These are phyloP conservation scores for Escovopsis sp. DNA, from an alignment of 2,329 filamentous ascomycete species.

Conservation along the genomic window DNA sequence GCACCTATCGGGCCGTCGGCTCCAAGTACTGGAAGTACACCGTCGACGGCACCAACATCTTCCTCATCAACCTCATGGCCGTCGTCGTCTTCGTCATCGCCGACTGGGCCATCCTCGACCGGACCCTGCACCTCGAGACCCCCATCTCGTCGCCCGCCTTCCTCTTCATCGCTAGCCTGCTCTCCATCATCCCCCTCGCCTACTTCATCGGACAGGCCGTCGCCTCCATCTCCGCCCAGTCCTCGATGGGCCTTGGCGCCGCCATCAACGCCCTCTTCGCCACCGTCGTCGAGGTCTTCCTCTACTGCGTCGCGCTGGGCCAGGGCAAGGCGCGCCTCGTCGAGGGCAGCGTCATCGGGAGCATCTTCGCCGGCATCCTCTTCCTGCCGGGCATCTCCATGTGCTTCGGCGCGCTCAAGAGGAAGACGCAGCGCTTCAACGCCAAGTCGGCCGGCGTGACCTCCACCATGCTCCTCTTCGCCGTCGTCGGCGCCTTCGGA, in stretches of 20 bases:
- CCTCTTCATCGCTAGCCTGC: conserved; percentile 66
- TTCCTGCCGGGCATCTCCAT: conserved; percentile 92
- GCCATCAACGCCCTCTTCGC: conserved; percentile 98
- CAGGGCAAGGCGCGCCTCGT: conserved; percentile 88
- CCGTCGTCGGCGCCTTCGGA: conserved; percentile 86
- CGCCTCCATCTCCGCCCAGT: conserved; percentile 94
- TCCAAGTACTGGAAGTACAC: conserved; percentile 99
- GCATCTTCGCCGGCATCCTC: conserved; percentile 91
- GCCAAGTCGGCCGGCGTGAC: conserved; percentile 91
- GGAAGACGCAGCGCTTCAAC: conserved; percentile 97
- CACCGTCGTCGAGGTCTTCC: conserved; percentile 90
- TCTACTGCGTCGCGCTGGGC: conserved; percentile 86
- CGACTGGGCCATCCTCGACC: conserved; percentile 70
- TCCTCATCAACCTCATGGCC: conserved; percentile 90
- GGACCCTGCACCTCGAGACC: conserved; percentile 51
- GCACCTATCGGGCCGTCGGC: conserved; percentile 91
- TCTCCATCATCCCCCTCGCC: conserved; percentile 89
- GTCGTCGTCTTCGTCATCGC: conserved; percentile 91
- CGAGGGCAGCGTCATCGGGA: conserved; percentile 92
- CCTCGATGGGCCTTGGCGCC: conserved; percentile 92
- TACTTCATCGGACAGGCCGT: conserved; percentile 99
- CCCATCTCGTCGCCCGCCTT: conserved; percentile 71
- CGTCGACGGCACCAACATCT: conserved; percentile 94
- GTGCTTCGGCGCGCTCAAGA: conserved; percentile 95
- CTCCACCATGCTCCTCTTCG: conserved; percentile 94